A percentile compares a stretch with the other conserved stretches of the same genome.
Evolutionary conservation across 2,329 filamentous ascomycete species (phyloP).

Genomic region (Cordyceps javanica): DNA sequence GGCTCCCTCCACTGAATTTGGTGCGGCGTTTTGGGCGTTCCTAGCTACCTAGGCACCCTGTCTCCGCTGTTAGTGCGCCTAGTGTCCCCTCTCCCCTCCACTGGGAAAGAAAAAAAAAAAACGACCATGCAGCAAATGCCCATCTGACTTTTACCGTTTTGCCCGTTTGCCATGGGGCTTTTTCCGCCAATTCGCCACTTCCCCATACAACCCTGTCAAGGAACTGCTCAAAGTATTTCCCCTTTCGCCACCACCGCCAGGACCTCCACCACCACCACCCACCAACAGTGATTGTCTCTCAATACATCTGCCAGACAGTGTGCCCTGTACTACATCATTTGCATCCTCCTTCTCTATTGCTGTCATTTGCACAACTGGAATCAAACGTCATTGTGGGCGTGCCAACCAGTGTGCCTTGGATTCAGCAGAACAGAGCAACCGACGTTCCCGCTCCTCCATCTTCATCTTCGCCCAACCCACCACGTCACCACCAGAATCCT

Average conservation of each 20-base stretch:
- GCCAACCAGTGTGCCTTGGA: background rate
- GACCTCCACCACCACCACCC: background rate
- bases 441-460: background rate
- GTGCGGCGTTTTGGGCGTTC: too few relatives aligned
- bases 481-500: background rate
- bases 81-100: background rate
- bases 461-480: too few relatives aligned
- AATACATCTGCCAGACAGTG: background rate
- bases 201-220: background rate
- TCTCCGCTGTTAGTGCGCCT: slow-evolving; percentile 1
- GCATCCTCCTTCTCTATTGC: background rate
- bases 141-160: background rate
- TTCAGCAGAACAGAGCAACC: background rate
- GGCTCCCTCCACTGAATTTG: background rate
- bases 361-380: background rate
- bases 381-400: background rate
- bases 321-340: background rate
- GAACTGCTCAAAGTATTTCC: background rate
- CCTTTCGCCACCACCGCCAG: background rate
- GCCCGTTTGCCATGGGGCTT: background rate
- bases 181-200: background rate
- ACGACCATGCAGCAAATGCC: background rate
- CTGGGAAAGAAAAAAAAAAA: background rate
- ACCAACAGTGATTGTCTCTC: background rate
- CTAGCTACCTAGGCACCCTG: too few relatives aligned